These are phyloP conservation scores for Gaeumannomyces sp. DNA, from an alignment of 2,329 filamentous ascomycete genomes.

Conservation along the genomic window DNA sequence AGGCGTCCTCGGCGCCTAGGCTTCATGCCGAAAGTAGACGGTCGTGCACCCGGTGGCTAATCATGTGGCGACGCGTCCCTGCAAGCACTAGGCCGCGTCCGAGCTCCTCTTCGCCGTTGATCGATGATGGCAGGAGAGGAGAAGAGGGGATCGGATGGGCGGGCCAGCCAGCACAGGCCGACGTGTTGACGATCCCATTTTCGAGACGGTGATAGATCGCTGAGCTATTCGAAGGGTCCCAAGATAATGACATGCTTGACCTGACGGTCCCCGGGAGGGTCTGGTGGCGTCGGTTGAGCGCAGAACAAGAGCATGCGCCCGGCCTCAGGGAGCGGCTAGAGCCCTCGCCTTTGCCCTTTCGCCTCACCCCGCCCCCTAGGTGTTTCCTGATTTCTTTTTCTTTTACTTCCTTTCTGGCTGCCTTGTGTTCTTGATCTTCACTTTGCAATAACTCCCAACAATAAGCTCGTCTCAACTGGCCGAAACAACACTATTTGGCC, in stretches of 20 bases:
- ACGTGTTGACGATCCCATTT: background rate
- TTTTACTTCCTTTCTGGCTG: background rate
- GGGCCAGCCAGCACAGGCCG: no score
- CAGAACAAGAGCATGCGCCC: background rate
- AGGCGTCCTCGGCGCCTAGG: background rate
- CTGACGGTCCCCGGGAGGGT: no score
- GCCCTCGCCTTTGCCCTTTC: background rate
- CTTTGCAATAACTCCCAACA: background rate
- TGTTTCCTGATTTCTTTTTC: background rate
- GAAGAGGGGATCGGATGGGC: background rate
- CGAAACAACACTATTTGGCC: background rate
- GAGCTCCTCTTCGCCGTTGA: background rate
- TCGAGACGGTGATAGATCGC: background rate
- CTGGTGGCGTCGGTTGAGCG: no score
- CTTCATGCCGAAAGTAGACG: background rate
- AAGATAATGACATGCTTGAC: background rate
- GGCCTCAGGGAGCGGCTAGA: background rate
- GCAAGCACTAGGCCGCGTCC: background rate
- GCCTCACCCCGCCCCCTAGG: background rate
- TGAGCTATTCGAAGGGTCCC: background rate
- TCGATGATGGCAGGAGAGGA: background rate
- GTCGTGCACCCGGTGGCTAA: background rate
- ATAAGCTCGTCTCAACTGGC: background rate
- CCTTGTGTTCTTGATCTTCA: background rate
- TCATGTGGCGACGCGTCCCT: background rate